Evolutionary conservation across 2,329 filamentous ascomycete genomes (phyloP).

Genomic region (Sporothrix luriei): DNA sequence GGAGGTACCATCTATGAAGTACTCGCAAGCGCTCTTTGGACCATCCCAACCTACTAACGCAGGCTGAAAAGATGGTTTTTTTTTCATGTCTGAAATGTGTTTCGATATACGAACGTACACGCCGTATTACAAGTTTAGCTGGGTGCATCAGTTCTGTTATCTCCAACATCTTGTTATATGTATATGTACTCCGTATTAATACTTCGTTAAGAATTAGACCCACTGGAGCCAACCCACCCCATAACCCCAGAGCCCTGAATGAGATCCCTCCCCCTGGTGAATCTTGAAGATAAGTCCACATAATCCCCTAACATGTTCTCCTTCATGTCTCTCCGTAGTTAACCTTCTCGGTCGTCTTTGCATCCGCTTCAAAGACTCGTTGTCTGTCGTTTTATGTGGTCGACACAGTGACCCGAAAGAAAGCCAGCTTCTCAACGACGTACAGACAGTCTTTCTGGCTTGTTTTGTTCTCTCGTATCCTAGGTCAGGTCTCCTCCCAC

Average conservation of each 20-base stretch:
- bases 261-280: not conserved
- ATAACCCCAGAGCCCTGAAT: not conserved
- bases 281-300: not conserved
- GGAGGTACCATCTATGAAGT: not conserved
- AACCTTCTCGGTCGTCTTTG: not conserved
- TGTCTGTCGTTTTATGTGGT: no score
- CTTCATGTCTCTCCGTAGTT: not conserved
- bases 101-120: no score
- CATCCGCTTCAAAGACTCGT: no score
- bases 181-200: no score
- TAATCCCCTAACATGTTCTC: not conserved
- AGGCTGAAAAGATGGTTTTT: not conserved
- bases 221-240: not conserved
- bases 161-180: not conserved
- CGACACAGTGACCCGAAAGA: not conserved
- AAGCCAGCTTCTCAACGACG: not conserved
- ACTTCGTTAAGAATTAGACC: no score
- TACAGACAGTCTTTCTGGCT: not conserved
- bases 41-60: not conserved
- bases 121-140: no score
- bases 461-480: slow-evolving; percentile 12
- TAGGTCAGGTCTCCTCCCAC: not conserved
- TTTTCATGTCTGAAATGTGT: no score
- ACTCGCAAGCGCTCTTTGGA: not conserved
- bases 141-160: not conserved